Conservation (phyloP, 1,139 yeast genomes). For the Protomyces pachydermus region DNA sequence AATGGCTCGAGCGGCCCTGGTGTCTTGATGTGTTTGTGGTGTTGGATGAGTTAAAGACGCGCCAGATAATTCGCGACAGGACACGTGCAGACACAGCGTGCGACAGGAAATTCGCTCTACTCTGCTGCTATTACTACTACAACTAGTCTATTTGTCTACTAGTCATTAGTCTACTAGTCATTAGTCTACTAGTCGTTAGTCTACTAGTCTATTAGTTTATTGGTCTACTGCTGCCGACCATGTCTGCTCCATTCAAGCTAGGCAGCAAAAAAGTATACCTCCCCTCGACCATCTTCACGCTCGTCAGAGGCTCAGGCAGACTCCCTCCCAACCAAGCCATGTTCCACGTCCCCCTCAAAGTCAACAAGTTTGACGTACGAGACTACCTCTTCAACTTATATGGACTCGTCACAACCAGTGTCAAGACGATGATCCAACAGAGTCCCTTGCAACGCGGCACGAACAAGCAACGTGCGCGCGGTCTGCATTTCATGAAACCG, state of each 20-base stretch:
- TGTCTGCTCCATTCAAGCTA: conserved; percentile 30
- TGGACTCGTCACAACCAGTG: conserved; percentile 33
- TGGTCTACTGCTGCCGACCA: background rate
- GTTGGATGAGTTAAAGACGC: background rate
- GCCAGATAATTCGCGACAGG: background rate
- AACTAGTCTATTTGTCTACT: background rate
- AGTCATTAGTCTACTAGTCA: background rate
- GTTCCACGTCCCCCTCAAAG: conserved; percentile 34
- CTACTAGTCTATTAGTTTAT: background rate
- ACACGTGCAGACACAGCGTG: background rate
- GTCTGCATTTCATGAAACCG: conserved; percentile 25
- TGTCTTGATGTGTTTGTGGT: background rate
- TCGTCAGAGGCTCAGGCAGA: conserved; percentile 32
- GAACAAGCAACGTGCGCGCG: conserved; percentile 11
- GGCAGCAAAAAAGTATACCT: conserved; percentile 34
- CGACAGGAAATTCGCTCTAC: background rate
- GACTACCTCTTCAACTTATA: conserved; percentile 35
- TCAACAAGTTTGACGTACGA: conserved; percentile 35
- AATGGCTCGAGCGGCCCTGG: background rate
- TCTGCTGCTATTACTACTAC: background rate
- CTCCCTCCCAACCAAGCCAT: conserved; percentile 34
- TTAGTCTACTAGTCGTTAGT: no score
- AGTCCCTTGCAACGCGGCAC: conserved; percentile 19
- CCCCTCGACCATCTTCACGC: conserved; percentile 32
- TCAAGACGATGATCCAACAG: conserved; percentile 30